A percentile compares a stretch with the other conserved stretches of the same genome.
Evolutionary conservation across 2,329 filamentous ascomycete genomes (phyloP).

Genomic region (Zelopaecilomyces penicillatus): DNA sequence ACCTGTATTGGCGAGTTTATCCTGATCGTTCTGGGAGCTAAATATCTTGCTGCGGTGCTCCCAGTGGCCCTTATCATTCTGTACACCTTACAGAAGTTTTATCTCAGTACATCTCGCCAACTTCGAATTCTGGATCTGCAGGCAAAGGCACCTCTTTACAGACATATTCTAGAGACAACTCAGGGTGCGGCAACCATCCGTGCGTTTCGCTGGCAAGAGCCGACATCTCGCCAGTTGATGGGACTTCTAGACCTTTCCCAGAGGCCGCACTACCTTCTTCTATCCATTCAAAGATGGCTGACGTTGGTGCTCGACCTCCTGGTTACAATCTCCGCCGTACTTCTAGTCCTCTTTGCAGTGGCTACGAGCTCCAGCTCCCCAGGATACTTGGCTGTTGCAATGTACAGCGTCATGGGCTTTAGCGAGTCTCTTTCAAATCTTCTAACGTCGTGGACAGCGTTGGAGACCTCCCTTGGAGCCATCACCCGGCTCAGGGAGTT

Average conservation of each 20-base stretch:
- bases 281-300: constrained; percentile 46
- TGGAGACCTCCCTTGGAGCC: constrained; percentile 11
- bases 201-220: constrained; percentile 43
- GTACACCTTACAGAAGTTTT: constrained; percentile 9
- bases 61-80: constrained; percentile 6
- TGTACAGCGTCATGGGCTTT: constrained; percentile 10
- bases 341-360: constrained; percentile 37
- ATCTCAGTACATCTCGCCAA: constrained; percentile 19
- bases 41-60: constrained; percentile 5
- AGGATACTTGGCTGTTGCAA: constrained; percentile 8
- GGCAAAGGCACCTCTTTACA: constrained; percentile 26
- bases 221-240: constrained; percentile 34
- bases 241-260: constrained; percentile 42
- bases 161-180: constrained; percentile 34
- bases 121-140: constrained; percentile 28
- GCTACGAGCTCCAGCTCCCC: constrained; percentile 4
- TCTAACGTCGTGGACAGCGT: constrained; percentile 9
- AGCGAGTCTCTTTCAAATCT: constrained; percentile 8
- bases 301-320: constrained; percentile 39
- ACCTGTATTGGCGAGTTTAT: constrained; percentile 15
- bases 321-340: constrained; percentile 25
- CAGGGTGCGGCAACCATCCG: constrained; percentile 39
- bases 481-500: constrained; percentile 6
- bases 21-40: constrained; percentile 5
- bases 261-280: constrained; percentile 45